Base-by-base conservation (phyloP, 768 basidiomycete species). In the Termitomyces sp. region DNA sequence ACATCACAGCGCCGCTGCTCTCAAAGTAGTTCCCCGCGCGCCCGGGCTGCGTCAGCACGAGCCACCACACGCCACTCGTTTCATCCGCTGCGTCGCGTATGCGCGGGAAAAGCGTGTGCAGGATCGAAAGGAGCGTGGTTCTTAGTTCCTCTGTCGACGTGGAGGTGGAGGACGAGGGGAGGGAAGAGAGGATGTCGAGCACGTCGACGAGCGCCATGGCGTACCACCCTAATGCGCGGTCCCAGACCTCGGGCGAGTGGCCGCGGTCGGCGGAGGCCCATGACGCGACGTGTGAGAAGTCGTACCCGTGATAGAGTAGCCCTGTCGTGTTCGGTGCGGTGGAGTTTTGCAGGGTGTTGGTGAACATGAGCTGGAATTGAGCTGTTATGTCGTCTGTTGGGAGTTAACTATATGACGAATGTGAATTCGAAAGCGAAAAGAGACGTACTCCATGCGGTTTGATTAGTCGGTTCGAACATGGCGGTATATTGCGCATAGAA, bases 251-350 rank as follows among this genome's bases (percentile, higher is more conserved):
- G 7, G 79, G 78, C 3, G 75, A 77, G 58, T 79, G 78, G 0
- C 80, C 80, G 0, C 78, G 70, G 62, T 78, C 77, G 0, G 75
- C 59, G 13, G 74, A 74, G 4, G 80, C 78, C 80, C 80, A 82
- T 18, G 70, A 63, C 4, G 75, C 68, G 15, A 66, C 72, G 58
- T 76, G 72, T 1, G 78, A 77, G 61, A 70, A 76, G 60, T 81
- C 80, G 61, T 81, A 82, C 7, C 80, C 80, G 59, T 81, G 80
- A 60, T 79, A 78, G 54, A 82, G 67, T 7, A 82, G 72, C 15
- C 75, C 75, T 3, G 73, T 76, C 52, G 75, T 69, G 54, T 77
- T 76, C 6, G 73, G 67, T 8, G 73, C 73, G 0, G 71, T 72
- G 1, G 71, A 58, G 49, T 72, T 73, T 58, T 79, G 78, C 6